Evolutionary conservation across 1,284 basidiomycete genomes (phyloP), one percentile per base, ranked within the genome.

Genomic region (Caloboletus firmus): DNA sequence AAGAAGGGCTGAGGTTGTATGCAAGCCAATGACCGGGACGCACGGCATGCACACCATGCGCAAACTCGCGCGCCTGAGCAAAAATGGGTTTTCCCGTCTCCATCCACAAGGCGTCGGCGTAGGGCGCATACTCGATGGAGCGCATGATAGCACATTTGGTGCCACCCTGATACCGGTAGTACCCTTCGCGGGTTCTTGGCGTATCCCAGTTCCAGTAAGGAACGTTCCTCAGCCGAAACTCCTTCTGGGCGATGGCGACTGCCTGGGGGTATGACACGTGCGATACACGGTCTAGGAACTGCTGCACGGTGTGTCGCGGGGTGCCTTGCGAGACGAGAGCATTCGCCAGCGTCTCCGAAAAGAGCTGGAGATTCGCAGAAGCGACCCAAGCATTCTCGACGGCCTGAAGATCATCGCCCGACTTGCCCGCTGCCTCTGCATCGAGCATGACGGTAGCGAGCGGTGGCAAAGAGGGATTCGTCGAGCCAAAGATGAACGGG

Each of bases 11-110:
- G 59, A 97, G 74, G 77, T 98, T 98, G 78, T 98, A 98, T 32
- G 93, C 89, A 52, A 98, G 78, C 95, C 94, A 97, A 64, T 96
- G 91, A 35, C 88, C 83, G 2, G 93, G 93, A 66, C 82, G 80
- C 46, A 77, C 87, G 28, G 84, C 83, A 63, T 91, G 92, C 36
- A 98, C 93, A 49, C 94, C 93, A 18, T 82, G 79, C 10, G 95
- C 88, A 67, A 99, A 99, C 78, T 98, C 93, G 68, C 84, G 84
- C 32, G 96, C 97, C 76, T 99, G 96, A 1, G 86, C 76, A 46
- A 96, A 78, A 73, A 98, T 96, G n/a, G 96, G 96, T 67, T 84
- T 90, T 80, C 95, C 95, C 58, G 97, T 99, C 81, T 99, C 96
- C 94, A 97, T 96, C 94, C 94, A 95, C 60, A 95, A 70, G 51